Percentiles rank a stretch among this genome's conserved stretches.
Conservation (phyloP, 225 moss, liverwort and hornwort species). For the Asterella californica region DNA sequence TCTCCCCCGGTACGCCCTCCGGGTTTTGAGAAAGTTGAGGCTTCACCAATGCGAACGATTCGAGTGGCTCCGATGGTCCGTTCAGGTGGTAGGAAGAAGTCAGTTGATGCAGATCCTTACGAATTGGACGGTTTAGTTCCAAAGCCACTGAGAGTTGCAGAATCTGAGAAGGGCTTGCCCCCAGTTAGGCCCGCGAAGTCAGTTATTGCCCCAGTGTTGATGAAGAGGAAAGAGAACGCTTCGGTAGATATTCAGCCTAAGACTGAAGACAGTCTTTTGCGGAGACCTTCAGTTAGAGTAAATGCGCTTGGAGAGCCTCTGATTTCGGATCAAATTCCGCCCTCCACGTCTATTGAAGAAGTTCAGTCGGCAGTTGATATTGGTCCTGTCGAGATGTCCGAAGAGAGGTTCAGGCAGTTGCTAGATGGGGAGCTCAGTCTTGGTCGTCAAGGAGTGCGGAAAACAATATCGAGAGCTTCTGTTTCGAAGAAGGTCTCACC, state of each 20-base stretch:
- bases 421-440: conserved; percentile 24
- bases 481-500: background rate
- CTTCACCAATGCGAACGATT: conserved; percentile 32
- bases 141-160: conserved; percentile 50
- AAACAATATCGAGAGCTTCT: conserved; percentile 7
- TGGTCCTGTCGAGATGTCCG: conserved; percentile 40
- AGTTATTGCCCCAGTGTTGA: conserved; percentile 45
- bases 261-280: conserved; percentile 33
- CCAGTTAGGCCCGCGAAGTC: conserved; percentile 35
- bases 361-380: conserved; percentile 1
- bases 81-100: conserved; percentile 40
- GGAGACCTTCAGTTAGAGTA: conserved; percentile 43
- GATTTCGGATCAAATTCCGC: background rate
- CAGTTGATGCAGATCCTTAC: conserved; percentile 32
- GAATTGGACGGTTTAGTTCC: conserved; percentile 48
- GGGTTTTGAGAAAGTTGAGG: conserved; percentile 9
- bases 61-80: conserved; percentile 37
- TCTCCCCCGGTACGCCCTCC: conserved; percentile 25
- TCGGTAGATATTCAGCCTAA: conserved; percentile 19
- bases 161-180: conserved; percentile 37
- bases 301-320: conserved; percentile 24
- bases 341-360: conserved; percentile 1
- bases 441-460: background rate
- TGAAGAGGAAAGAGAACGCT: conserved; percentile 35
- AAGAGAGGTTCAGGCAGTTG: conserved; percentile 45